A percentile compares a stretch with the other conserved stretches of the same genome.
Conservation (phyloP, 1,284 basidiomycete genomes). For the Lignosus rhinocerotis region DNA sequence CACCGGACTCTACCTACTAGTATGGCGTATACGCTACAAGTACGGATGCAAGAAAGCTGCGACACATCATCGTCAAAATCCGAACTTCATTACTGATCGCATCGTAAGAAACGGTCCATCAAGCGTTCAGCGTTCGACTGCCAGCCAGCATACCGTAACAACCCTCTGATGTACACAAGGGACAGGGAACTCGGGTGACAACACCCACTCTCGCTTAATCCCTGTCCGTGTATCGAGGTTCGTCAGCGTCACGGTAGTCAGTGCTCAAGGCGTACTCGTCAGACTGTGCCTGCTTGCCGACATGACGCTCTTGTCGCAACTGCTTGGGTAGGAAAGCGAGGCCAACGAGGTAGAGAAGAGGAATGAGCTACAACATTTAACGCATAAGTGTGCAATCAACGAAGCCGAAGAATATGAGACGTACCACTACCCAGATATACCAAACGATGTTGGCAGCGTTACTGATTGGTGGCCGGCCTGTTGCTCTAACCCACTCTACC, state of each 20-base stretch:
- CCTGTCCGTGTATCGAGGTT: constrained; percentile 10
- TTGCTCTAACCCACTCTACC: constrained; percentile 46
- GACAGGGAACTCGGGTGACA: neutral
- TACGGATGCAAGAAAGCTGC: no score
- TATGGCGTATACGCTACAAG: no score
- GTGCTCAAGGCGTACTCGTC: constrained; percentile 9
- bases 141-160: no score
- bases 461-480: constrained; percentile 40
- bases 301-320: constrained; percentile 41
- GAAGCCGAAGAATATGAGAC: constrained; percentile 29
- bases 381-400: neutral
- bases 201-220: neutral
- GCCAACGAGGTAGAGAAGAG: constrained; percentile 46
- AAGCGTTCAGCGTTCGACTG: no score
- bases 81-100: no score
- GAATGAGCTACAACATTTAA: constrained; percentile 39
- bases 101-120: no score
- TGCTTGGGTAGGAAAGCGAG: constrained; percentile 49
- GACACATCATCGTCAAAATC: no score
- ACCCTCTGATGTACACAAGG: no score
- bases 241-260: constrained; percentile 1
- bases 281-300: constrained; percentile 7
- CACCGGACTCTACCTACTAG: no score
- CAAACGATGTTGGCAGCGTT: constrained; percentile 45
- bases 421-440: constrained; percentile 54